Evolutionary conservation across 2,329 filamentous ascomycete species (phyloP), one percentile per base, ranked within the genome.

Genomic region (Leptosphaerulina australis): DNA sequence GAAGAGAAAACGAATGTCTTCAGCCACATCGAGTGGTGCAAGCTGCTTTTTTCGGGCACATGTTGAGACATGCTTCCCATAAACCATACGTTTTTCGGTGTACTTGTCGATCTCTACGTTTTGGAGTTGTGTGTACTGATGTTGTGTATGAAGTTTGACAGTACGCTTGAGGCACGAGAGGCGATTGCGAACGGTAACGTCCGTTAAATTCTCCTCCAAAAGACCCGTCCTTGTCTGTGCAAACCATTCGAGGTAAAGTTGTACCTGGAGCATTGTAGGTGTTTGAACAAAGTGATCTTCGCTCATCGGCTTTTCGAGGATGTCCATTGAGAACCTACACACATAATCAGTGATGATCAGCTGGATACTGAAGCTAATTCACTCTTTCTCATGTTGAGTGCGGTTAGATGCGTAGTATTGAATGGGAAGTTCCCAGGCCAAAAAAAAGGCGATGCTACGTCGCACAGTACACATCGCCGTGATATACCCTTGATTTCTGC

Each of bases 1-100:
- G 44, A 34, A 58, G 2, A 55, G n/a, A 14, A 52, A 58, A 2
- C 14, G 9, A 2, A 58, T 45, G 2, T 58, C 55, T 28, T 43
- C 17, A 20, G 50, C 38, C 2, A 57, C 44, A 0, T 2, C n/a
- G 9, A 51, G 11, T 3, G 50, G 44, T 5, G 47, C 50, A 5
- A 54, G 38, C 20, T 35, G 50, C 31, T 57, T 54, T 3, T 2
- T 3, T 7, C 44, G 36, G 26, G 47, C 47, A 5, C 5, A 14
- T 1, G 47, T 57, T 20, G 36, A 44, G 11, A 57, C 10, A 29
- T 15, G 33, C 9, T 11, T 30, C 0, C 28, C 17, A 2, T 24
- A 4, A 2, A 49, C 15, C 1, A 57, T 39, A 0, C 46, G 37
- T 15, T 37, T 18, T 18, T 9, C 9, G n/a, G 50, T 40, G 15